phyloP scores from a whole-genome alignment of 2,329 filamentous ascomycete species.

The Xylaria sp. region DNA sequence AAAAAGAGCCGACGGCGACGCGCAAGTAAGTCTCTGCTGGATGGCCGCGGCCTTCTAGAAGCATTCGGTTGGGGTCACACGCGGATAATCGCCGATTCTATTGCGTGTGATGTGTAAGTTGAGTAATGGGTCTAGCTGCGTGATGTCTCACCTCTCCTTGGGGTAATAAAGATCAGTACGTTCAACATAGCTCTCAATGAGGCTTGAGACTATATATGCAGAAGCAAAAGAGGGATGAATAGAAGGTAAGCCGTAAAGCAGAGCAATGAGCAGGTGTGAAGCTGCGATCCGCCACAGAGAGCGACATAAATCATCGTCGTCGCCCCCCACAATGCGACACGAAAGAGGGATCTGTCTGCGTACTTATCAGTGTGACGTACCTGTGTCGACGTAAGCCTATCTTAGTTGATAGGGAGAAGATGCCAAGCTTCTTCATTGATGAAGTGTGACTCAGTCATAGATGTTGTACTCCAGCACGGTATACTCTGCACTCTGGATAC shows the following conservation, averaged over 20 bases:
- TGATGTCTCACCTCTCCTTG: too few species aligned
- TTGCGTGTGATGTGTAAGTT: neutral
- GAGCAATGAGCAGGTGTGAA: too few species aligned
- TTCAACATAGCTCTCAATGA: too few species aligned
- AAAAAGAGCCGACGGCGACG: neutral
- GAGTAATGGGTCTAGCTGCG: neutral
- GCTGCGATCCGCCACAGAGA: too few species aligned
- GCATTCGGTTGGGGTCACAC: constrained; percentile 14
- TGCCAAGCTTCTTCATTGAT: neutral
- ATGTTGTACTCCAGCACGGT: constrained; percentile 6
- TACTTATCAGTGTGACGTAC: neutral
- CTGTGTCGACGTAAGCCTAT: neutral
- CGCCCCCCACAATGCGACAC: too few species aligned
- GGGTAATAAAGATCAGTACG: too few species aligned
- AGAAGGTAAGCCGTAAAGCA: too few species aligned
- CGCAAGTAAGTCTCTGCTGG: neutral
- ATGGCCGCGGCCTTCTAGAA: constrained; percentile 16
- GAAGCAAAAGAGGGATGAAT: too few species aligned
- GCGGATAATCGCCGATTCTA: constrained; percentile 8
- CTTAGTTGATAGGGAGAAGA: neutral
- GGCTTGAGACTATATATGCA: too few species aligned
- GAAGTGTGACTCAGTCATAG: neutral
- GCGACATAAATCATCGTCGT: too few species aligned
- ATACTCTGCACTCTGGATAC: neutral
- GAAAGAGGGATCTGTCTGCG: neutral